phyloP scores from a whole-genome alignment of 2,329 filamentous ascomycete species.

The Calonectria multiphialidica region DNA sequence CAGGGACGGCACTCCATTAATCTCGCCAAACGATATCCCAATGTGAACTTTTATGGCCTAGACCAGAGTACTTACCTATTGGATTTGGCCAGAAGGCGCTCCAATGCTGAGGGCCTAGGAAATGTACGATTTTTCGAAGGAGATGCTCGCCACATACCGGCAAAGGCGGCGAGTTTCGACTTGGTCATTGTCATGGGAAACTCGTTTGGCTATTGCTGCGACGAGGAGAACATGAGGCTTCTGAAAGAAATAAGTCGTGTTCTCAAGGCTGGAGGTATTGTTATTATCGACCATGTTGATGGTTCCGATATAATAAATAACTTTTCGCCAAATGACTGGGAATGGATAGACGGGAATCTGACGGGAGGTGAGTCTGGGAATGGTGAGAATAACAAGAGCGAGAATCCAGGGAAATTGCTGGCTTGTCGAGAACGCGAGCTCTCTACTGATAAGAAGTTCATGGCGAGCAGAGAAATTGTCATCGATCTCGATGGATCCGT shows the following conservation, averaged over 20 bases:
- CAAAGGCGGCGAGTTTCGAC: neutral
- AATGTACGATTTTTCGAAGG: neutral
- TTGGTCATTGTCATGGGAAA: neutral
- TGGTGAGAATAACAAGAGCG: neutral
- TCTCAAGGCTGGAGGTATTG: neutral
- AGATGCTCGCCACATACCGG: neutral
- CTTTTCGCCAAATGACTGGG: neutral
- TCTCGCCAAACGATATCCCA: neutral
- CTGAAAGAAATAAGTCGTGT: neutral
- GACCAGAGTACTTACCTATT: neutral
- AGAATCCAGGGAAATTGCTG: neutral
- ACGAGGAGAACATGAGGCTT: neutral
- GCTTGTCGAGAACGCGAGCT: neutral
- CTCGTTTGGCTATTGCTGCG: neutral
- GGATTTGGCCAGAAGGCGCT: neutral
- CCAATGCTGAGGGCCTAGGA: neutral
- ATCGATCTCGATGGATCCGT: neutral
- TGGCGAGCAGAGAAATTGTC: slow-evolving; percentile 2
- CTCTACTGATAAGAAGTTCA: neutral
- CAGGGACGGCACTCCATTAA: neutral
- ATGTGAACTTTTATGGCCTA: neutral
- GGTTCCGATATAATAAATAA: neutral
- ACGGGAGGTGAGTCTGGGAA: neutral
- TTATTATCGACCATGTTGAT: neutral
- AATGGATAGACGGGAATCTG: neutral